Conservation (phyloP, 805 yeast species). For the Metschnikowia bowlesiae region DNA sequence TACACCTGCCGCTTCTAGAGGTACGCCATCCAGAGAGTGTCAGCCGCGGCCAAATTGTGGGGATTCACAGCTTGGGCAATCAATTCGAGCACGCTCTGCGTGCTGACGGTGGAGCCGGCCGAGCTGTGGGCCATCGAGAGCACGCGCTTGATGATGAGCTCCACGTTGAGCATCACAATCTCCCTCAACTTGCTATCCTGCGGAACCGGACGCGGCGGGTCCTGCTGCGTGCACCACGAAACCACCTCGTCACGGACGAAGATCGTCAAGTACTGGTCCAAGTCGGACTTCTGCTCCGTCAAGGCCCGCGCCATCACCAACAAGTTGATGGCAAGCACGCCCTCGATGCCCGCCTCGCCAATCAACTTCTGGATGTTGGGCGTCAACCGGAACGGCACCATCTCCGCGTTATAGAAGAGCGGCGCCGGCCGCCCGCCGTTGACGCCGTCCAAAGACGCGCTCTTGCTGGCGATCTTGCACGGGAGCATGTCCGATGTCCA, state of each 20-base stretch:
- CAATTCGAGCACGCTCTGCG: constrained; percentile 85
- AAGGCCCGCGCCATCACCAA: constrained; percentile 84
- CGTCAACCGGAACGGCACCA: constrained; percentile 93
- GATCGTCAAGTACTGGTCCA: constrained; percentile 86
- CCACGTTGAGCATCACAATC: constrained; percentile 84
- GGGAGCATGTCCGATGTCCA: constrained; percentile 97
- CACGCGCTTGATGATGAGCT: constrained; percentile 73
- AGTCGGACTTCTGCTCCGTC: constrained; percentile 85
- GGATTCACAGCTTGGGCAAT: constrained; percentile 95
- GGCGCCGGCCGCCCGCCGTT: constrained; percentile 63
- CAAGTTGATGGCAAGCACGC: constrained; percentile 78
- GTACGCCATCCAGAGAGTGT: constrained; percentile 94
- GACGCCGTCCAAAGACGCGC: constrained; percentile 44
- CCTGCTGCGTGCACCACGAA: constrained; percentile 89
- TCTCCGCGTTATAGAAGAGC: constrained; percentile 82
- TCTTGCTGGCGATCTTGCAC: constrained; percentile 62
- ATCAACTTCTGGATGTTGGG: constrained; percentile 92
- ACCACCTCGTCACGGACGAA: constrained; percentile 95
- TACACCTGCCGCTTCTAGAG: constrained; percentile 35
- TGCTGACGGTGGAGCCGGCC: constrained; percentile 70
- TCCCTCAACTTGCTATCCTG: constrained; percentile 82
- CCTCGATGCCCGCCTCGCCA: constrained; percentile 93
- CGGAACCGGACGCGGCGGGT: constrained; percentile 64
- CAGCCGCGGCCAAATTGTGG: constrained; percentile 85
- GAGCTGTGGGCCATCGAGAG: constrained; percentile 58